Conservation (phyloP, 306 rosid species). For the Vachellia collinsii region DNA sequence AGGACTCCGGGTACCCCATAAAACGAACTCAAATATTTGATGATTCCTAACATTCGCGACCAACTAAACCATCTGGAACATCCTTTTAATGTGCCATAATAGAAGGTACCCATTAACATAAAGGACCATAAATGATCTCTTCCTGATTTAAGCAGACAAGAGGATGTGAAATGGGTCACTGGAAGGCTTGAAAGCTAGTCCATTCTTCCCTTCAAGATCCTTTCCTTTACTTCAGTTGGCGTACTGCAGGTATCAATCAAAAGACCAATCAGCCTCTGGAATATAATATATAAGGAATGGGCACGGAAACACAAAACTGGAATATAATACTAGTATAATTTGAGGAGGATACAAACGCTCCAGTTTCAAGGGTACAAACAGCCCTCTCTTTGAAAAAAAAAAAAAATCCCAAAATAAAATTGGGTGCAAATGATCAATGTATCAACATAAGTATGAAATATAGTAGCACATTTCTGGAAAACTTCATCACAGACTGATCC, state of each 20-base stretch:
- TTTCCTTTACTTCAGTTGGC: slow-evolving; percentile 88
- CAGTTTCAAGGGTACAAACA: neutral
- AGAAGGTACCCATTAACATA: slow-evolving; percentile 24
- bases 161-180: slow-evolving; percentile 12
- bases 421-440: neutral
- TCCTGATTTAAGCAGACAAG: slow-evolving; percentile 29
- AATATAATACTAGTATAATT: neutral
- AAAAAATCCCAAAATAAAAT: neutral
- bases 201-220: slow-evolving; percentile 96
- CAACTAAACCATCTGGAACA: neutral
- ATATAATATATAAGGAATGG: neutral
- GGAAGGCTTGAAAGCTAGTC: slow-evolving; percentile 49
- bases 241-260: slow-evolving; percentile 62
- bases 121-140: slow-evolving; percentile 25
- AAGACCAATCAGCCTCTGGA: slow-evolving; percentile 13
- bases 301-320: slow-evolving; percentile 1
- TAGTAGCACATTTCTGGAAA: neutral
- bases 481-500: neutral
- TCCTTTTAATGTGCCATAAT: slow-evolving; percentile 29
- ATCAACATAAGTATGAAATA: neutral
- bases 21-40: slow-evolving; percentile 9
- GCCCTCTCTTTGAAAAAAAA: neutral
- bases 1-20: neutral
- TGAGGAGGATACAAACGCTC: neutral
- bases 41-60: slow-evolving; percentile 30